These are phyloP conservation scores for Rhodotorula glutinis DNA, from an alignment of 1,284 basidiomycete species.

Conservation along the genomic window DNA sequence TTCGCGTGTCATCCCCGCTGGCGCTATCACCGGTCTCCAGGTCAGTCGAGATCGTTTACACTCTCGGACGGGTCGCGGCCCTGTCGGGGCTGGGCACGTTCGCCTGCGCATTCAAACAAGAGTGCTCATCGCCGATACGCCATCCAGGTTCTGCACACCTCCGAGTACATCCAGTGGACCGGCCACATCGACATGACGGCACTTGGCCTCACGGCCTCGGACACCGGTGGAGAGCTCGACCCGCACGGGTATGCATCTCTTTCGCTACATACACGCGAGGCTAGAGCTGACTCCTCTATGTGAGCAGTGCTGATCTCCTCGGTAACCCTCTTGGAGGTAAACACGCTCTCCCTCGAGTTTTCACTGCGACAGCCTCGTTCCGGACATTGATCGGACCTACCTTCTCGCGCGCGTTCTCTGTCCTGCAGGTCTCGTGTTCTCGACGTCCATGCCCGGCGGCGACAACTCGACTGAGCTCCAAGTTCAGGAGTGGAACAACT, in stretches of 20 bases:
- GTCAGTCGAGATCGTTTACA: constrained; percentile 39
- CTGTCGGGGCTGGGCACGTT: too few species aligned
- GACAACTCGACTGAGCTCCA: constrained; percentile 43
- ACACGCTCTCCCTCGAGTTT: too few species aligned
- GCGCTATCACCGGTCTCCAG: constrained; percentile 63
- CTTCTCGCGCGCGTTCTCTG: too few species aligned
- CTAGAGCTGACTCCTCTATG: too few species aligned
- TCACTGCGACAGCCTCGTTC: too few species aligned
- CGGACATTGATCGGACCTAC: too few species aligned
- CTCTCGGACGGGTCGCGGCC: too few species aligned
- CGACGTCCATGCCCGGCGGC: constrained; percentile 45
- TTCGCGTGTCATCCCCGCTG: constrained; percentile 61
- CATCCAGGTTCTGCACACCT: too few species aligned
- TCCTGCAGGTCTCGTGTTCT: constrained; percentile 35
- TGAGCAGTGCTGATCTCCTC: constrained; percentile 7
- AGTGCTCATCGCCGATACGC: neutral
- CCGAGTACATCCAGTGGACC: constrained; percentile 19
- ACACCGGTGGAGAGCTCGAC: constrained; percentile 57
- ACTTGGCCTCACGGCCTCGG: constrained; percentile 57
- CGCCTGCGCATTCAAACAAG: too few species aligned
- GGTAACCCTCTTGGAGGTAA: constrained; percentile 33
- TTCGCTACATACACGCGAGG: too few species aligned
- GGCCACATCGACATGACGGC: constrained; percentile 57
- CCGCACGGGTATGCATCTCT: constrained; percentile 18
- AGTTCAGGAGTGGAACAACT: constrained; percentile 31